Evolutionary conservation across 2,329 filamentous ascomycete species (phyloP), one percentile per base, ranked within the genome.

Genomic region (Thielaviopsis populi): DNA sequence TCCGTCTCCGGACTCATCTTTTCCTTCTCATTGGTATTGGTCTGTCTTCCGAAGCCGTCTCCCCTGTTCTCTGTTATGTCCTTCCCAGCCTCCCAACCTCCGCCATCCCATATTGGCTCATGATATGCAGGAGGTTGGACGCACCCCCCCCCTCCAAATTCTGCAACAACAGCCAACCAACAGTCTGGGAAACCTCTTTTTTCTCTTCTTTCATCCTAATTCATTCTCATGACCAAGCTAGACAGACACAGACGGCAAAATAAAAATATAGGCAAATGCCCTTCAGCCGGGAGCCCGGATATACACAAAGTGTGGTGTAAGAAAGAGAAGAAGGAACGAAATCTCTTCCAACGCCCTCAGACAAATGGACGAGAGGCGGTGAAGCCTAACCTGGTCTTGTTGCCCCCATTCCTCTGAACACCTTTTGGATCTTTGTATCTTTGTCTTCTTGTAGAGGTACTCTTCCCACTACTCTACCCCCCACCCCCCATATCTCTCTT

Each of bases 81-180:
- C 27, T 56, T 56, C 50, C 50, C 50, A 56, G 24, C 50, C 50
- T 56, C 50, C 50, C 30, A 56, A 33, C 50, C 50, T 56, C 50
- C 50, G 50, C 50, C 50, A 27, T 56, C 50, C 50, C 50, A 56
- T 56, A 56, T 56, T 56, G 43, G 59, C 59, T 46, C 42, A 41
- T 61, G 59, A 48, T 61, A 61, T 61, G 43, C 40, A 46, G 22
- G 59, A 61, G 59, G 59, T 22, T 61, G 59, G 59, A 46, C 10
- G 42, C 30, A 61, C 8, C 8, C 22, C 40, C 24, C 27, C n/a
- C n/a, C n/a, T n/a, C n/a, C n/a, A n/a, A n/a, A 27, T 30, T 30
- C 40, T 61, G n/a, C 8, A 61, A 61, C 42, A 46, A 24, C 40
- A n/a, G 33, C 30, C 13, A 46, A 22, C 40, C 13, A 46, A 30